Base-by-base conservation (phyloP, 2,329 filamentous ascomycete genomes). In the Trichoderma koningiopsis region DNA sequence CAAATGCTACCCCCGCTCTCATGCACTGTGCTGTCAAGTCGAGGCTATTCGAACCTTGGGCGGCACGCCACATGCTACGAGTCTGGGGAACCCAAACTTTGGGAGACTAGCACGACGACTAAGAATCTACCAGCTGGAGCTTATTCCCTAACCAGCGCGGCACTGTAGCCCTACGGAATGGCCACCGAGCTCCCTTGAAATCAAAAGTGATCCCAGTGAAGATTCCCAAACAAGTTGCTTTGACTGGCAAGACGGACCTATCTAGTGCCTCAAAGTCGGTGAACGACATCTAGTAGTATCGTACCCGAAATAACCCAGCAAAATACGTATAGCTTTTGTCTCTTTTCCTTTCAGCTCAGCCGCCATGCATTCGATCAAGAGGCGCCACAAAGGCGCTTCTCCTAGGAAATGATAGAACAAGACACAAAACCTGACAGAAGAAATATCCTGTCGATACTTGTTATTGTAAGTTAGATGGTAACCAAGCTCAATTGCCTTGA, bases 21-120 rank as follows among this genome's bases (percentile, higher is more conserved):
- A 8, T 68, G 49, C 66, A 68, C 66, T 68, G 66, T 68, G 66
- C 49, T n/a, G 19, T 56, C 66, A 61, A 56, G 66, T 68, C 66
- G 37, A 68, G 59, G 49, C 58, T 57, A 61, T 62, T 49, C 40
- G 49, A 62, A 43, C 61, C 33, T 64, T 40, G 24, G 29, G 14
- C 47, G 47, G 27, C 6, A 37, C 47, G 63, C 35, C 43, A 58
- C 65, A 27, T 24, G 22, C 29, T 52, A n/a, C 63, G 33, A 43
- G 29, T 58, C 52, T 29, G 49, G 55, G 49, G 43, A 24, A 29
- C 37, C 37, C 40, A n/a, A 55, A 43, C 57, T 35, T 43, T 43
- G 22, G 8, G 57, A 59, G 31, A 35, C 57, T 59, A 59, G 22
- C 22, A 24, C 53, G 31, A 31, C 56, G 27, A 19, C 31, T 24